A percentile compares a stretch with the other conserved stretches of the same genome.
Conservation (phyloP, 495 filamentous ascomycete genomes). For the Apodospora peruviana region DNA sequence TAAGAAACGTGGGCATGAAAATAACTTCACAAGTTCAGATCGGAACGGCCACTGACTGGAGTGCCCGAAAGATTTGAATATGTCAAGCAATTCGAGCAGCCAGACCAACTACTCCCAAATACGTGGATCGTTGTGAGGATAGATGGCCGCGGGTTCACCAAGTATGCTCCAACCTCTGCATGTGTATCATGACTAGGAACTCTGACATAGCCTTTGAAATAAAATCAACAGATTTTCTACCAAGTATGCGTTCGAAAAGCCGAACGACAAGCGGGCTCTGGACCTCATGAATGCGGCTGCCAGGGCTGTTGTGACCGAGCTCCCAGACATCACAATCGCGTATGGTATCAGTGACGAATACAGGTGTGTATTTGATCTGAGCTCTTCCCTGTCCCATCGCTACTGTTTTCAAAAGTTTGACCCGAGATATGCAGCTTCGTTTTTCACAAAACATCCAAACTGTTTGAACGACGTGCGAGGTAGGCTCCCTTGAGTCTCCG, state of each 20-base stretch:
- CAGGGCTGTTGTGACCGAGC: conserved; percentile 70
- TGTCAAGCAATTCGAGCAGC: conserved; percentile 81
- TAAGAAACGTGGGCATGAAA: conserved; percentile 11
- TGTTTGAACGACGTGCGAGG: conserved; percentile 86
- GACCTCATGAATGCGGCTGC: conserved; percentile 94
- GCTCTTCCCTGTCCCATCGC: neutral
- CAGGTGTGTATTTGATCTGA: conserved; percentile 54
- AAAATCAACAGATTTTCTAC: conserved; percentile 56
- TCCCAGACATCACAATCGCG: conserved; percentile 78
- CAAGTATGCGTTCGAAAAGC: conserved; percentile 82
- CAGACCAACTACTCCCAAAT: conserved; percentile 72
- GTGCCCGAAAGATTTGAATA: conserved; percentile 67
- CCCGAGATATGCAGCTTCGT: conserved; percentile 60
- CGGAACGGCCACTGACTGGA: neutral
- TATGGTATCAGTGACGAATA: conserved; percentile 95
- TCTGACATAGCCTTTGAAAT: neutral
- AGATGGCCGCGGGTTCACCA: conserved; percentile 88
- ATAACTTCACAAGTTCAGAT: neutral
- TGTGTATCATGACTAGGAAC: neutral
- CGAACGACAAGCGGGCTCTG: conserved; percentile 82
- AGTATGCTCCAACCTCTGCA: conserved; percentile 45
- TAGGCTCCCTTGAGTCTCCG: too few species aligned
- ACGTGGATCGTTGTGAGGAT: conserved; percentile 93
- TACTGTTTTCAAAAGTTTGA: neutral
- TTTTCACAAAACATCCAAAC: conserved; percentile 67